Evolutionary conservation across 176 grass and related monocot genomes (phyloP).

Genomic region (Carex pumila): DNA sequence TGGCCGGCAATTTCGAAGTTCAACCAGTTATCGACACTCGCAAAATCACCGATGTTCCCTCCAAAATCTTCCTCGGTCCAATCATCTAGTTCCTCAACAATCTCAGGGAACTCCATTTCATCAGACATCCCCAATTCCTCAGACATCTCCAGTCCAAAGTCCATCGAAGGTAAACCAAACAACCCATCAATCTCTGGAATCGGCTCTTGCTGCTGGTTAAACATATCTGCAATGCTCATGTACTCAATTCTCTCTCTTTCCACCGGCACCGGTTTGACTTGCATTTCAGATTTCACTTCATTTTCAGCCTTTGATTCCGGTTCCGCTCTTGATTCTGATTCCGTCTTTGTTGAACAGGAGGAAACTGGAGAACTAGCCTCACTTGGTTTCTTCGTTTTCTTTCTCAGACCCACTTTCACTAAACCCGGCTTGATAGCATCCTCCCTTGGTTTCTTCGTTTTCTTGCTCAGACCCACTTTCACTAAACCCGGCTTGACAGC

Average conservation of each 20-base stretch:
- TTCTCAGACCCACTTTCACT: too few relatives aligned
- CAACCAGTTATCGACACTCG: not conserved
- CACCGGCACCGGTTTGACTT: not conserved
- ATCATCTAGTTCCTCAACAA: not conserved
- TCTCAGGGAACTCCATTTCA: not conserved
- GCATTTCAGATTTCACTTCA: not conserved
- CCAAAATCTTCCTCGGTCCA: not conserved
- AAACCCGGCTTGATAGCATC: too few relatives aligned
- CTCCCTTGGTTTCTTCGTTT: not conserved
- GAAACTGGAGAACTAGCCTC: not conserved
- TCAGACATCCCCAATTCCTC: not conserved
- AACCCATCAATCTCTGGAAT: not conserved
- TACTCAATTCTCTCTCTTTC: not conserved
- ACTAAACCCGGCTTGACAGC: not conserved
- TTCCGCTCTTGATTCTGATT: not conserved
- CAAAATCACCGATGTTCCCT: not conserved
- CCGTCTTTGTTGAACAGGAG: not conserved
- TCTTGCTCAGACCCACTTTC: not conserved
- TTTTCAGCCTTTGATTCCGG: not conserved
- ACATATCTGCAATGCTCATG: constrained; percentile 19
- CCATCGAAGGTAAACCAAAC: not conserved
- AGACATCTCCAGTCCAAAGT: not conserved
- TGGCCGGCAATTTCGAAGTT: not conserved
- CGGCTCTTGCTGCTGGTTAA: not conserved
- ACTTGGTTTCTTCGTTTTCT: too few relatives aligned